phyloP scores from a whole-genome alignment of 2,329 filamentous ascomycete genomes.

The Nemania abortiva region DNA sequence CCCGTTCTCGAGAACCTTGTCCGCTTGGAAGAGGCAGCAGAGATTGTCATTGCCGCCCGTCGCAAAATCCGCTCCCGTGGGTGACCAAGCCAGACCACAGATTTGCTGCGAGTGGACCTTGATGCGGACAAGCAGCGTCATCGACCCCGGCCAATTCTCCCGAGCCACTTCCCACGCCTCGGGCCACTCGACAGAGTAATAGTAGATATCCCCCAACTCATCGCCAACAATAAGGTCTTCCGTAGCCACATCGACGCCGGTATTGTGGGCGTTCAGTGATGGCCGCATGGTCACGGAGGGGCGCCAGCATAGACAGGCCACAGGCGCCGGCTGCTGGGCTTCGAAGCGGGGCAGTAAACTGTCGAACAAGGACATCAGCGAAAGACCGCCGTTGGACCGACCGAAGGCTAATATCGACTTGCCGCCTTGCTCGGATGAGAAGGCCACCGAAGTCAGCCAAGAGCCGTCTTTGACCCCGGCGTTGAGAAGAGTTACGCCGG shows the following conservation, averaged over 20 bases:
- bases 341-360: conserved; percentile 77
- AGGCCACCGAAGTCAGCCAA: conserved; percentile 86
- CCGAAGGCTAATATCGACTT: conserved; percentile 88
- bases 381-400: conserved; percentile 79
- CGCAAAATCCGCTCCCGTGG: conserved; percentile 80
- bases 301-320: conserved; percentile 86
- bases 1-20: conserved; percentile 61
- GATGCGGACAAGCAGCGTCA: conserved; percentile 82
- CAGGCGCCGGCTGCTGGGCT: conserved; percentile 75
- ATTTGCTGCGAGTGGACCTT: conserved; percentile 88
- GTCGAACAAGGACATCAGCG: conserved; percentile 82
- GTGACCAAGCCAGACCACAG: conserved; percentile 91
- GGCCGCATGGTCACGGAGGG: conserved; percentile 68
- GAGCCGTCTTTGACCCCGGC: conserved; percentile 59
- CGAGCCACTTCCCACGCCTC: conserved; percentile 70
- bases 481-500: conserved; percentile 71
- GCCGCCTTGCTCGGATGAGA: conserved; percentile 82
- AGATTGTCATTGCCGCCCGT: conserved; percentile 94
- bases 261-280: conserved; percentile 63
- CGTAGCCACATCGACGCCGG: conserved; percentile 67
- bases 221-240: conserved; percentile 92
- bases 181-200: conserved; percentile 92
- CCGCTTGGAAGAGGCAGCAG: conserved; percentile 82
- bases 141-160: conserved; percentile 80
- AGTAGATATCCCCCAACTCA: conserved; percentile 83